A percentile compares a stretch with the other conserved stretches of the same genome.
Evolutionary conservation across 495 filamentous ascomycete genomes (phyloP).

Genomic region (Penicillium egyptiacum): DNA sequence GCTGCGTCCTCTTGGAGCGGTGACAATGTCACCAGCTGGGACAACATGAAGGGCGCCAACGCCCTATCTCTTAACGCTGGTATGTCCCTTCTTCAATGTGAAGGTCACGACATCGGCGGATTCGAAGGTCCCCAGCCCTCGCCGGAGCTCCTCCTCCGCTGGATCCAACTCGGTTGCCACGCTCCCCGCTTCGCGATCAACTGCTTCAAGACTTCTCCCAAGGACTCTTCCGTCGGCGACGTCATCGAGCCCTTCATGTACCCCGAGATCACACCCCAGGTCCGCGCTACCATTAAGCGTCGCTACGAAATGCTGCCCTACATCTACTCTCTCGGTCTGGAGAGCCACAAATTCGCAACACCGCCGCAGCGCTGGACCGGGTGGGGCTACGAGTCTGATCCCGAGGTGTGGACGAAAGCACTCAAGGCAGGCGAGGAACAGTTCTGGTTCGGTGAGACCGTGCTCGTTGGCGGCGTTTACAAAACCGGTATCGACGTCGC

Average conservation of each 20-base stretch:
- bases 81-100: constrained; percentile 63
- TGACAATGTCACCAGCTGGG: constrained; percentile 66
- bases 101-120: constrained; percentile 70
- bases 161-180: constrained; percentile 68
- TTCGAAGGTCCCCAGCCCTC: constrained; percentile 69
- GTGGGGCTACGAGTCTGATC: constrained; percentile 65
- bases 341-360: constrained; percentile 55
- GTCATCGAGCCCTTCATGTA: constrained; percentile 77
- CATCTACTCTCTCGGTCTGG: constrained; percentile 61
- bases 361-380: constrained; percentile 68
- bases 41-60: constrained; percentile 66
- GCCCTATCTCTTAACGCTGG: constrained; percentile 65
- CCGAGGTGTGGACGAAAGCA: constrained; percentile 58
- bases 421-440: constrained; percentile 60
- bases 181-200: constrained; percentile 71
- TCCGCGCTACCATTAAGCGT: constrained; percentile 63
- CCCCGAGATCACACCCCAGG: constrained; percentile 56
- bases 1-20: constrained; percentile 67
- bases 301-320: constrained; percentile 70
- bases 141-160: constrained; percentile 66
- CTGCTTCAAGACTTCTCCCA: constrained; percentile 67
- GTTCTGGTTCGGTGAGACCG: constrained; percentile 68
- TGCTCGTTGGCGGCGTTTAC: constrained; percentile 66
- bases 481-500: constrained; percentile 52
- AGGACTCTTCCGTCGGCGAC: constrained; percentile 60